Evolutionary conservation across 495 filamentous ascomycete genomes (phyloP), one percentile per base, ranked within the genome.

Genomic region (Daldinia caldariorum): DNA sequence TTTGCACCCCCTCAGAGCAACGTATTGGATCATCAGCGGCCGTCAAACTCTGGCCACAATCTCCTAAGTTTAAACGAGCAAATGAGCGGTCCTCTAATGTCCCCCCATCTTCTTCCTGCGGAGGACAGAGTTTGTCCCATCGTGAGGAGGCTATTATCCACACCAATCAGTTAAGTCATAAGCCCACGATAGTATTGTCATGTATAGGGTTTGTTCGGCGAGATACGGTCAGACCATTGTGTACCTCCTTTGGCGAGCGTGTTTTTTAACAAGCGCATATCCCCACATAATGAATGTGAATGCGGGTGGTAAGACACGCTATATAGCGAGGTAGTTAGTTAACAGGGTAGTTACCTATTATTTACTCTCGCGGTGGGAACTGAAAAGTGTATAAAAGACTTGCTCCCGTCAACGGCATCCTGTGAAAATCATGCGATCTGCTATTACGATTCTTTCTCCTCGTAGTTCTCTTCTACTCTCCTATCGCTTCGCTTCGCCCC

Each of bases 91-190:
- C 9, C 16, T 34, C 66, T 56, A 37, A 65, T 59, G 54, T 29
- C 62, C 70, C 56, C 60, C 51, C 50, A 47, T 61, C 53, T 31
- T 57, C 13, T 55, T 53, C 47, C 32, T 56, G 41, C 43, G 57
- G 39, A 39, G 49, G 35, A 62, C 32, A 35, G 34, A 35, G 41
- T 39, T 57, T 41, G 47, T 58, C 22, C 65, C 14, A 41, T 63
- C 50, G 65, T 53, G 66, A 61, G 55, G 18, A 69, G 58, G 58
- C 18, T 69, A 73, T 73, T 73, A 73, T 62, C 70, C 70, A 73
- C 54, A 61, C 70, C 70, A 73, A 73, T 73, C 70, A 69, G 66
- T 50, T 58, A 16, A 66, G 58, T 63, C 63, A 71, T 66, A 58
- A 71, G 70, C 58, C 61, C 57, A 61, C 26, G 56, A 65, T 31